A percentile compares a stretch with the other conserved stretches of the same genome.
These are phyloP conservation scores for Allium cepa DNA, from an alignment of 106 monocot species.

Conservation along the genomic window DNA sequence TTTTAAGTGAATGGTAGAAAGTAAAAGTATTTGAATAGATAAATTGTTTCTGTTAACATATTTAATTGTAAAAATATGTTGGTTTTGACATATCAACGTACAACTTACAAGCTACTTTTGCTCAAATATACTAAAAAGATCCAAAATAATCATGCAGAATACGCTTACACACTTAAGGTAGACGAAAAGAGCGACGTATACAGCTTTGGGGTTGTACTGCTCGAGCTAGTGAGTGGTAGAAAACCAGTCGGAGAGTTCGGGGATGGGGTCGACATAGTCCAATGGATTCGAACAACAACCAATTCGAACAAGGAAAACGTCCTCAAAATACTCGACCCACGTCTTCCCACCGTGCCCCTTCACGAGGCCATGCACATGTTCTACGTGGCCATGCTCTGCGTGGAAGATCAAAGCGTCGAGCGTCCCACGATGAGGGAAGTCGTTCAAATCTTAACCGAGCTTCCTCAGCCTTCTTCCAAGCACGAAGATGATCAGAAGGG, in stretches of 20 bases:
- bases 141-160: conserved; percentile 29
- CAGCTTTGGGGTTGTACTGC: conserved; percentile 82
- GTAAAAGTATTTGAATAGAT: too few species aligned
- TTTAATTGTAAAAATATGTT: neutral
- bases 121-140: neutral
- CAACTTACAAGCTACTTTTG: neutral
- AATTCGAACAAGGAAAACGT: conserved; percentile 52
- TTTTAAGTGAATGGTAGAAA: too few species aligned
- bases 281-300: conserved; percentile 68
- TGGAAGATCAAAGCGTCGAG: conserved; percentile 77
- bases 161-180: conserved; percentile 86
- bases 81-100: neutral
- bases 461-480: conserved; percentile 18
- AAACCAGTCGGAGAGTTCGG: conserved; percentile 90
- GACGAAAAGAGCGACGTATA: conserved; percentile 96
- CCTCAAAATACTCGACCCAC: conserved; percentile 45
- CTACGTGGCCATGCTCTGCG: conserved; percentile 83
- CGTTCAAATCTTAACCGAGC: conserved; percentile 74
- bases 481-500: too few species aligned
- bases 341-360: conserved; percentile 44
- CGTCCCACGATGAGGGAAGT: conserved; percentile 92
- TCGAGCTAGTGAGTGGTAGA: conserved; percentile 63
- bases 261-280: conserved; percentile 88
- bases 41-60: neutral
- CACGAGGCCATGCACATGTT: conserved; percentile 63